phyloP scores from a whole-genome alignment of 306 rosid species.

The Prunus kanzakura region DNA sequence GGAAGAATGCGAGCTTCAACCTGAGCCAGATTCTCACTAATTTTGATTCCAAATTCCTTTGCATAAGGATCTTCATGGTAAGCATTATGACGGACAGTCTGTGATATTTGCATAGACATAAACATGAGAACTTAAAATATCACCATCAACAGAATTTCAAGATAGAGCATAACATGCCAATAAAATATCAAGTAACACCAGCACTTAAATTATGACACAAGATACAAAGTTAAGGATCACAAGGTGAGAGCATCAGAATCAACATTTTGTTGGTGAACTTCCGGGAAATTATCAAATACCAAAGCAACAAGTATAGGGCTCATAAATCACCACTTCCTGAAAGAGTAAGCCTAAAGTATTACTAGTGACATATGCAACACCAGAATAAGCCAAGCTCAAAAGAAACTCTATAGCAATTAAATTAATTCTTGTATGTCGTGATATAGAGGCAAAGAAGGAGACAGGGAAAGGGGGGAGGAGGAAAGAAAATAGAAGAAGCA shows the following conservation, averaged over 20 bases:
- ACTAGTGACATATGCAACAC: neutral
- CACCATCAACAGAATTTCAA: neutral
- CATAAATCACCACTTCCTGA: neutral
- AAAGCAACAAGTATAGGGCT: neutral
- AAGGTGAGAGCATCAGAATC: neutral
- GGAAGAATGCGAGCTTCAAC: constrained; percentile 99
- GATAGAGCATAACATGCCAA: neutral
- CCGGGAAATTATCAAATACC: neutral
- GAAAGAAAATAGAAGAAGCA: neutral
- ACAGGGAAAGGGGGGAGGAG: neutral
- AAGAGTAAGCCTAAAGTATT: neutral
- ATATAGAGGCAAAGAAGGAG: neutral
- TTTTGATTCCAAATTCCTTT: constrained; percentile 82
- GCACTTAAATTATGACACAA: neutral
- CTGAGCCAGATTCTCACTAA: constrained; percentile 84
- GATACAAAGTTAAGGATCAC: neutral
- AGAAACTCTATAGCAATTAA: neutral
- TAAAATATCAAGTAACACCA: neutral
- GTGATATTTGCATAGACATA: constrained; percentile 7
- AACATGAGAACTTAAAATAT: neutral
- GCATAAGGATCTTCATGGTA: constrained; percentile 85
- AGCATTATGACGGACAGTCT: constrained; percentile 91
- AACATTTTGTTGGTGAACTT: neutral
- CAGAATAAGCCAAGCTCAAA: neutral
- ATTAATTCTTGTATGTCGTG: too few species aligned